Conservation (phyloP, 345 rosid species). For the Brassica carinata region DNA sequence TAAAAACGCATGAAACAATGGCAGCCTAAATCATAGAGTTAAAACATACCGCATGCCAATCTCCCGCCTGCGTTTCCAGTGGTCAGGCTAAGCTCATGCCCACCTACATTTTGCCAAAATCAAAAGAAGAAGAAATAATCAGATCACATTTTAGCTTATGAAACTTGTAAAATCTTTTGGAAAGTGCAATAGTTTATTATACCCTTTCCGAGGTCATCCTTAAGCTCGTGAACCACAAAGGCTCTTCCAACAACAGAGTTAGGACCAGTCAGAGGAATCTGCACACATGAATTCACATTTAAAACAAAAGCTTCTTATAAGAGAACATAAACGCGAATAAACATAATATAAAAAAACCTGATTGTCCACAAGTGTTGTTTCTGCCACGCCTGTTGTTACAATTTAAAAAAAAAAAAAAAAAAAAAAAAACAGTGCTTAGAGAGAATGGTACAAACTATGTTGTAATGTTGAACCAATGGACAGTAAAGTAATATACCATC, state of each 20-base stretch:
- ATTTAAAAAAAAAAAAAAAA: background rate
- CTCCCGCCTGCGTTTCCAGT: conserved; percentile 99
- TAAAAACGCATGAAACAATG: conserved; percentile 1
- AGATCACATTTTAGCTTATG: conserved; percentile 19
- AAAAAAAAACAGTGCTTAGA: background rate
- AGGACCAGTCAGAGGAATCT: conserved; percentile 86
- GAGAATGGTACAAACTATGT: background rate
- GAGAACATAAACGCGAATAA: background rate
- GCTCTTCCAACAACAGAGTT: conserved; percentile 88
- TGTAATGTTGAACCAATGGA: background rate
- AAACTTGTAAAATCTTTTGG: background rate
- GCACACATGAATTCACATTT: conserved; percentile 20
- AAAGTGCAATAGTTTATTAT: conserved; percentile 44
- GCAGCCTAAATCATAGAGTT: background rate
- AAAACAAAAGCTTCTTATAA: conserved; percentile 1
- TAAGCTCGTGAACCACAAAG: conserved; percentile 92
- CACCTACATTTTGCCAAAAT: conserved; percentile 56
- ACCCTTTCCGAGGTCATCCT: conserved; percentile 98
- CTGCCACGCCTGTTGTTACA: conserved; percentile 74
- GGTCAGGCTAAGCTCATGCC: conserved; percentile 92
- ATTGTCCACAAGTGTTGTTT: conserved; percentile 76
- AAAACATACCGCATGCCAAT: conserved; percentile 86
- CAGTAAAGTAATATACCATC: conserved; percentile 54
- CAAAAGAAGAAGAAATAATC: conserved; percentile 26
- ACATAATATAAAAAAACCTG: conserved; percentile 51